Evolutionary conservation across 2,329 filamentous ascomycete genomes (phyloP), one percentile per base, ranked within the genome.

Genomic region (Cercospora sojina): DNA sequence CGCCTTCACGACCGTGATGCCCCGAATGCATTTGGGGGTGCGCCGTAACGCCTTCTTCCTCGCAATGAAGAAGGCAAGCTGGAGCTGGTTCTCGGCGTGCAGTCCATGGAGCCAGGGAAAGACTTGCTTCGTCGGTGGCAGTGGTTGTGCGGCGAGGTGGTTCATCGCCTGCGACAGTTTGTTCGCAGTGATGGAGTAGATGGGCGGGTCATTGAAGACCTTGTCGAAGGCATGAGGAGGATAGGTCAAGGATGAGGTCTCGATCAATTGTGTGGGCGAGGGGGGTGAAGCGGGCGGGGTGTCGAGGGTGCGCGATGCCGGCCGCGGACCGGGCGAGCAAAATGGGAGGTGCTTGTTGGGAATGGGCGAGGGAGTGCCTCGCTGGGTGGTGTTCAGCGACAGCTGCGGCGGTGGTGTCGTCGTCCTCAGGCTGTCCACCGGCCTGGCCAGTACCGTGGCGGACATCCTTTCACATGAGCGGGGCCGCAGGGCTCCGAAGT

Each of bases 31-130:
- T 73, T 84, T 86, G 0, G 93, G 92, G 2, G 88, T 88, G 71
- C 86, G 89, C 56, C 91, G 85, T 59, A 90, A 80, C n/a, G 86
- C 83, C 67, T 88, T 90, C 74, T 89, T 89, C 68, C 92, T 87
- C 27, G 91, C 89, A 60, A 89, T 88, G 78, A 99, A 98, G 82
- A 97, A 98, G 6, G 91, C 87, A 68, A 95, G 86, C 75, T 99
- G 95, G 62, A 97, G 86, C 67, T 92, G 88, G 75, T 99, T 99
- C 68, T 90, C 87, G 0, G 91, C 89, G 75, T 98, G 93, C 47
- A 98, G 82, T 25, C 95, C 95, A 80, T 99, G 95, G 25, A 97
- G 84, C 95, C 95, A 99, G 2, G 95, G 95, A 75, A 98, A 99
- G 68, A 98, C 91, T 67, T 88, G 85, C n/a, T 90, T 87, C 0